Percentiles rank a stretch among this genome's conserved stretches.
Conservation (phyloP, 371 early-diverging fungal genomes). For the Actinomortierella ambigua region DNA sequence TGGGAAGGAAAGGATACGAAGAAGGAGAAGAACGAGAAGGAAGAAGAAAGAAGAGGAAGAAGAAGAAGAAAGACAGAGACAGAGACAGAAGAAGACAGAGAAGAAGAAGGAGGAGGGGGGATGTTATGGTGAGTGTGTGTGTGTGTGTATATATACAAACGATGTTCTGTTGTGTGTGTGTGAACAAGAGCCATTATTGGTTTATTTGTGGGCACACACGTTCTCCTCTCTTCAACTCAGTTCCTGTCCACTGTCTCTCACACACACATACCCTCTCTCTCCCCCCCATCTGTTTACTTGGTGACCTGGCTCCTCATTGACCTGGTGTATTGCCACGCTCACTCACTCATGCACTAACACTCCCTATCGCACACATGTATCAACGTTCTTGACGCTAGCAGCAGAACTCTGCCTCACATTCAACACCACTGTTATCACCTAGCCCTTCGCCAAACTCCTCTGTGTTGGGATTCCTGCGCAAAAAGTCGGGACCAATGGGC, state of each 20-base stretch:
- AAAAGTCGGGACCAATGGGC: constrained; percentile 9
- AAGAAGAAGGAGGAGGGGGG: not conserved
- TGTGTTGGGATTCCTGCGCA: constrained; percentile 30
- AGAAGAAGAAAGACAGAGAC: not conserved
- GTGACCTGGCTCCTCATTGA: too few relatives aligned
- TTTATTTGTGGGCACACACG: not conserved
- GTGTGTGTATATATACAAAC: not conserved
- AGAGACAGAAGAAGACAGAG: not conserved
- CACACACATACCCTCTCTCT: constrained; percentile 2
- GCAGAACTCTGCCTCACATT: too few relatives aligned
- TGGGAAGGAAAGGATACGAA: not conserved
- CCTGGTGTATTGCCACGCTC: not conserved
- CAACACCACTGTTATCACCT: not conserved
- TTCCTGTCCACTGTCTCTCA: not conserved
- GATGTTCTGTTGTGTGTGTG: not conserved
- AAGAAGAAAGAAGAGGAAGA: not conserved
- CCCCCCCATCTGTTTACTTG: too few relatives aligned
- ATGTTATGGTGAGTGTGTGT: too few relatives aligned
- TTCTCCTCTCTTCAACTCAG: not conserved
- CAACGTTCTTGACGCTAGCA: not conserved
- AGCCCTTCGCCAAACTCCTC: not conserved
- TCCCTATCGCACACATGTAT: constrained; percentile 9
- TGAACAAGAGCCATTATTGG: not conserved
- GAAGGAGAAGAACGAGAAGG: not conserved
- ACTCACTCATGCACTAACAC: not conserved